Conservation (phyloP, 208 protist genomes). For the Acanthamoeba castellanii region DNA sequence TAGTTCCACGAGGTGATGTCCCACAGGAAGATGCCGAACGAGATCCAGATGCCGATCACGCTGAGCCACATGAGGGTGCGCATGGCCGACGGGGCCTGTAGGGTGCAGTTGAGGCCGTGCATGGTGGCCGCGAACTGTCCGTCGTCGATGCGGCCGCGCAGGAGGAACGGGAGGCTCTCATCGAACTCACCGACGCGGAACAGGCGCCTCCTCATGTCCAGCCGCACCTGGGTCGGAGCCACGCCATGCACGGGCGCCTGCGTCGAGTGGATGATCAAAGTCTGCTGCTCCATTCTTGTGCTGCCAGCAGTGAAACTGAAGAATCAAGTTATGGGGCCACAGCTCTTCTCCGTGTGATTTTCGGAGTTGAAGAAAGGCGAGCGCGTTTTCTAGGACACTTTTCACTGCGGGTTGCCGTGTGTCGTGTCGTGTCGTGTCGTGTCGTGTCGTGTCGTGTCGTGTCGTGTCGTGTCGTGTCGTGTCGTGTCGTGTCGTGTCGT, state of each 20-base stretch:
- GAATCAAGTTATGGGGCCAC: no score
- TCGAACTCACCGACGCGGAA: background rate
- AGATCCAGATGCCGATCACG: background rate
- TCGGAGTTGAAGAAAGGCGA: background rate
- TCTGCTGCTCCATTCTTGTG: background rate
- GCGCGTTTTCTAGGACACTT: no score
- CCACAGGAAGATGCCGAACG: background rate
- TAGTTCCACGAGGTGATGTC: background rate
- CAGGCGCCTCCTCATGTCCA: background rate
- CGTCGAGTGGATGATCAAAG: background rate
- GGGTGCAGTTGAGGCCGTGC: constrained; percentile 4
- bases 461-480: no score
- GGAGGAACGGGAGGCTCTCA: background rate
- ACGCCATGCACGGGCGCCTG: background rate
- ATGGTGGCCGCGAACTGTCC: background rate
- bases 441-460: no score
- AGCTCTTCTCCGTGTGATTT: background rate
- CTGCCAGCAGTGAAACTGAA: no score
- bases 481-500: no score
- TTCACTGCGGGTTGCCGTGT: no score
- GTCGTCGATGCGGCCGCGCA: background rate
- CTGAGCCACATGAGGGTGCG: background rate
- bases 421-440: no score
- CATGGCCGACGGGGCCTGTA: background rate
- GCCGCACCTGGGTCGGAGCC: background rate